Percentiles rank a stretch among this genome's conserved stretches.
Evolutionary conservation across 129 eudicot genomes (phyloP).

Genomic region (Calendula officinalis): DNA sequence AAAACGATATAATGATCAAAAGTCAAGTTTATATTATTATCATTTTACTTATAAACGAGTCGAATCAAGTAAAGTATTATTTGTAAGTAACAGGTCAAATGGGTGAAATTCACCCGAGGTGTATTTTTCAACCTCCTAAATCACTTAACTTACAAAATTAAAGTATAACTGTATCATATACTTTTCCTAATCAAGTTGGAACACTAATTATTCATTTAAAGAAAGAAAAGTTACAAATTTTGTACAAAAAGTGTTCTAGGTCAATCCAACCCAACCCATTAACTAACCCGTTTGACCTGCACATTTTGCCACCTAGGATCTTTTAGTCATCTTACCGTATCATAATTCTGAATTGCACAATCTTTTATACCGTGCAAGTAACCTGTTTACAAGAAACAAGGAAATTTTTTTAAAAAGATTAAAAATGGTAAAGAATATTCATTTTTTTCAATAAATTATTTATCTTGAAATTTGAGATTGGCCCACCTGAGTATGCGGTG

Average conservation of each 20-base stretch:
- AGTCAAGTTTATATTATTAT: neutral
- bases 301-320: neutral
- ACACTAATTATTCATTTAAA: neutral
- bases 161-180: neutral
- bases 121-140: neutral
- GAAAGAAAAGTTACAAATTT: neutral
- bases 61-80: neutral
- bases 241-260: neutral
- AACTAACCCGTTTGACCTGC: neutral
- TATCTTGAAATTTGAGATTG: neutral
- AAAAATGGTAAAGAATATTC: neutral
- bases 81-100: neutral
- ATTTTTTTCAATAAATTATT: neutral
- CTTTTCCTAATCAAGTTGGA: neutral
- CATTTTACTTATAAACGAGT: neutral
- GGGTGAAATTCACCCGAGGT: neutral
- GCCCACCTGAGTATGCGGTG: conserved; percentile 67
- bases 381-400: conserved; percentile 38
- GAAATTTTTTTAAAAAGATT: neutral
- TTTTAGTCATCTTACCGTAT: conserved; percentile 47
- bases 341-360: conserved; percentile 52
- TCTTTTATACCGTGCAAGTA: conserved; percentile 90
- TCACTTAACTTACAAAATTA: neutral
- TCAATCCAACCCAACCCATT: neutral
- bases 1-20: neutral